Conservation (phyloP, 805 yeast genomes). For the Suhomyces sp. region DNA sequence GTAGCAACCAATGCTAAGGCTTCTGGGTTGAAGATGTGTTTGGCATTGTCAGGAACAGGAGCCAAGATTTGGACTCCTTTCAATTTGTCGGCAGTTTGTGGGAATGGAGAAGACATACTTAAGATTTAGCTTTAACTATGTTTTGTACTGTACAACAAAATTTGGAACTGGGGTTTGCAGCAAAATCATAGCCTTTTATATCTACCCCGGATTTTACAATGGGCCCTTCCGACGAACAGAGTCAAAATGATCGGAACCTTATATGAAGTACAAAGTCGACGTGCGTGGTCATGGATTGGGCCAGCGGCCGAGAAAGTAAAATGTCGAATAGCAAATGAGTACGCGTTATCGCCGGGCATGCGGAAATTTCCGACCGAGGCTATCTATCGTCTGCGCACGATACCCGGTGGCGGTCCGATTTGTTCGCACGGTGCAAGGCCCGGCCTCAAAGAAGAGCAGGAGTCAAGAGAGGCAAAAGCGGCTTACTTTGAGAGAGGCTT, state of each 20-base stretch:
- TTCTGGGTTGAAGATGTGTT: conserved; percentile 55
- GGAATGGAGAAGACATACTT: conserved; percentile 46
- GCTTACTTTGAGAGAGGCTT: not conserved
- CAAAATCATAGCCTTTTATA: not conserved
- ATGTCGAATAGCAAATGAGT: not conserved
- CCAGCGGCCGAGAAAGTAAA: not conserved
- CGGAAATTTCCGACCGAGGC: conserved; percentile 10
- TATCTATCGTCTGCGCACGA: not conserved
- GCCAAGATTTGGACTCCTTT: conserved; percentile 56
- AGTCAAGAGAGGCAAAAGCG: not conserved
- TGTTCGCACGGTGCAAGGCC: not conserved
- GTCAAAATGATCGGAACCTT: not conserved
- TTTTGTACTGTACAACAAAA: not conserved
- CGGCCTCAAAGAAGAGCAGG: not conserved
- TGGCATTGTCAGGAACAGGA: conserved; percentile 45
- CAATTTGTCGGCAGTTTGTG: conserved; percentile 40
- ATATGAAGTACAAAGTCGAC: not conserved
- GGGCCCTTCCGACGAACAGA: not conserved
- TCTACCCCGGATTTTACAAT: conserved; percentile 6
- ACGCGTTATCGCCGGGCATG: conserved; percentile 1
- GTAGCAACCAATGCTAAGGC: conserved; percentile 70
- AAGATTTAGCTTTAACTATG: not conserved
- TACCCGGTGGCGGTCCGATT: not conserved
- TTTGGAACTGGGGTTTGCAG: not conserved
- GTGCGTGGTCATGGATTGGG: not conserved